Evolutionary conservation across 208 protist species (phyloP).

Genomic region (Wallacemonas collosoma): DNA sequence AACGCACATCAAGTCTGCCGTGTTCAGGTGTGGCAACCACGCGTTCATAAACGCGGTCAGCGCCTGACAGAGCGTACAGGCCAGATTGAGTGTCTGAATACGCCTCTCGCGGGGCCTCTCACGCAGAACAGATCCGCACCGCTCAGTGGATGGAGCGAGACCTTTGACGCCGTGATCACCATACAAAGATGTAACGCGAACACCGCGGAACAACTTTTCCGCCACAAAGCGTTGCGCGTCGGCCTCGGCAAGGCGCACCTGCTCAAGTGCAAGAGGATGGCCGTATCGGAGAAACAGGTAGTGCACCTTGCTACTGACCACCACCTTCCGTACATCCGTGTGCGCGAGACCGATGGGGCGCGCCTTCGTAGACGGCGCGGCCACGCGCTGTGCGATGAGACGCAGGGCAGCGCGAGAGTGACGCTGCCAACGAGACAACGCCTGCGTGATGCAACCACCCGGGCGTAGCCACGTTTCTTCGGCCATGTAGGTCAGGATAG

Average conservation of each 20-base stretch:
- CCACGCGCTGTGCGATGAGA: no score
- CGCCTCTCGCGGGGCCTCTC: not conserved
- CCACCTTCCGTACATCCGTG: not conserved
- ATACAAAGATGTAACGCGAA: not conserved
- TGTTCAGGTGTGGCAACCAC: not conserved
- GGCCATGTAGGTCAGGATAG: slow-evolving; percentile 47
- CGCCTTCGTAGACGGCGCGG: no score
- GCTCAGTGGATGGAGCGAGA: no score
- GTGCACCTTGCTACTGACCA: slow-evolving; percentile 17
- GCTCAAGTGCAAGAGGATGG: slow-evolving; percentile 12
- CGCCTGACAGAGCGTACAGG: not conserved
- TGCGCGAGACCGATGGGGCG: no score
- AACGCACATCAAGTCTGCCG: slow-evolving; percentile 6
- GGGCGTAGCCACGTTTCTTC: slow-evolving; percentile 51
- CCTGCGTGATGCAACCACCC: slow-evolving; percentile 15
- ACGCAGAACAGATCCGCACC: not conserved
- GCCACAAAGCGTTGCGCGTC: slow-evolving; percentile 23
- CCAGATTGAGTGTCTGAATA: not conserved
- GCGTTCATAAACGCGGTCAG: not conserved
- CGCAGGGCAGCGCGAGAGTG: not conserved
- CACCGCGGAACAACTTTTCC: slow-evolving; percentile 15
- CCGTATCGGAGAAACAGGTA: slow-evolving; percentile 37
- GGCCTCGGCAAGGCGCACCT: slow-evolving; percentile 11
- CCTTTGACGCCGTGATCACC: no score
- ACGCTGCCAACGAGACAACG: slow-evolving; percentile 5